A percentile compares a stretch with the other conserved stretches of the same genome.
phyloP scores from a whole-genome alignment of 2,329 filamentous ascomycete genomes.

The Aspergillus tanneri region DNA sequence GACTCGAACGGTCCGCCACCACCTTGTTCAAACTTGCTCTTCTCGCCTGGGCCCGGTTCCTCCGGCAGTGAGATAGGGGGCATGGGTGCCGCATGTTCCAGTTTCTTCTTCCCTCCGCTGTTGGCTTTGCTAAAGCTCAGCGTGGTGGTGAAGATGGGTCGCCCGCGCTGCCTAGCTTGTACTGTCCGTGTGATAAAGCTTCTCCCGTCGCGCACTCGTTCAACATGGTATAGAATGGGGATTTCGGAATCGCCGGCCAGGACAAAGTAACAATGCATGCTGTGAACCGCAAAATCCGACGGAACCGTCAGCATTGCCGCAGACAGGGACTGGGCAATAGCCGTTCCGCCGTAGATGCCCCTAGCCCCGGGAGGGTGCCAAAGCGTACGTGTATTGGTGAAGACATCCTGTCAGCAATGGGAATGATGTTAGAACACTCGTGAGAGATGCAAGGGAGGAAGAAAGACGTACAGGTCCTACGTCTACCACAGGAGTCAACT shows the following conservation, averaged over 20 bases:
- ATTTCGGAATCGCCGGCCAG: conserved; percentile 81
- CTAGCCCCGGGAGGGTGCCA: conserved; percentile 92
- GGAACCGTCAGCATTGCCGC: conserved; percentile 88
- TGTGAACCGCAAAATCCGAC: conserved; percentile 76
- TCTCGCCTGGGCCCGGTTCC: conserved; percentile 27
- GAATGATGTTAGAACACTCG: conserved; percentile 1
- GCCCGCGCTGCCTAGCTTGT: conserved; percentile 85
- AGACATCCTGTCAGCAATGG: conserved; percentile 69
- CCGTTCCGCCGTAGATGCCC: conserved; percentile 88
- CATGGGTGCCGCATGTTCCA: conserved; percentile 66
- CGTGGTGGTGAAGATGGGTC: conserved; percentile 92
- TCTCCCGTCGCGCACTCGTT: conserved; percentile 84
- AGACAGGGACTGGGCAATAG: conserved; percentile 86
- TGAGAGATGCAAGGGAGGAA: not conserved
- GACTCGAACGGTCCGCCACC: conserved; percentile 57
- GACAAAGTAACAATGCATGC: conserved; percentile 99
- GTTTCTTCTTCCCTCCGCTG: conserved; percentile 50
- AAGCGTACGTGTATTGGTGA: conserved; percentile 86
- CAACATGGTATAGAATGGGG: conserved; percentile 91
- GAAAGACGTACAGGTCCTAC: conserved; percentile 57
- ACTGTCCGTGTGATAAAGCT: conserved; percentile 91
- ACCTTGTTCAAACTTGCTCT: conserved; percentile 28
- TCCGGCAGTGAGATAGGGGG: conserved; percentile 53
- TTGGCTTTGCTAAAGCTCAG: conserved; percentile 76
- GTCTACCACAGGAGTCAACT: conserved; percentile 70